These are phyloP conservation scores for Curvularia verruculosa DNA, from an alignment of 2,329 filamentous ascomycete genomes.

Conservation along the genomic window DNA sequence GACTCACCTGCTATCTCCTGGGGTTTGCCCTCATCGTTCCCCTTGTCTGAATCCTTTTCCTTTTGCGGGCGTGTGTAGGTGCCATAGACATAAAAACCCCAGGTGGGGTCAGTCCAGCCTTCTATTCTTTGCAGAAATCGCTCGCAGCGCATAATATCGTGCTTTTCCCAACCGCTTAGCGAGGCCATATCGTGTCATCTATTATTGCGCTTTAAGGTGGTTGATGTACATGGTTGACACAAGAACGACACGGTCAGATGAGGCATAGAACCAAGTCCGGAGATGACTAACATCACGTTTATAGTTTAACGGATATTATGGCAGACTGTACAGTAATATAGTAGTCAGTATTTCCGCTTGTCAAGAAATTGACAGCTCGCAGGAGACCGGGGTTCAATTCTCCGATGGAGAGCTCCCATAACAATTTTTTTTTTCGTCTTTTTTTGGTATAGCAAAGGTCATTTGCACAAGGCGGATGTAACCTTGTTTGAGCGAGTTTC, in stretches of 20 bases:
- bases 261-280: too few species aligned
- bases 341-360: constrained; percentile 25
- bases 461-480: too few species aligned
- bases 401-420: constrained; percentile 15
- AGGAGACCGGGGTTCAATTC: constrained; percentile 10
- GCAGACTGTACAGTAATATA: constrained; percentile 22
- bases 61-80: constrained; percentile 5
- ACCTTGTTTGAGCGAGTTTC: too few species aligned
- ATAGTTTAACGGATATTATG: too few species aligned
- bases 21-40: not conserved
- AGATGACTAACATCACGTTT: too few species aligned
- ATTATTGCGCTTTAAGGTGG: not conserved
- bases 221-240: too few species aligned
- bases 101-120: constrained; percentile 2
- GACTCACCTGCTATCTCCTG: too few species aligned
- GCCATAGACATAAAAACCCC: constrained; percentile 8
- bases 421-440: not conserved
- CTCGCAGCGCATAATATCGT: constrained; percentile 5
- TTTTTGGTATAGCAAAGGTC: too few species aligned
- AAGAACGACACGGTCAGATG: too few species aligned
- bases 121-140: constrained; percentile 1
- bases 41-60: constrained; percentile 1
- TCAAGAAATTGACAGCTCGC: constrained; percentile 9
- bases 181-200: constrained; percentile 1
- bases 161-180: constrained; percentile 4